Percentiles rank a stretch among this genome's conserved stretches.
These are phyloP conservation scores for Zymoseptoria brevis DNA, from an alignment of 2,329 filamentous ascomycete species.

Conservation along the genomic window DNA sequence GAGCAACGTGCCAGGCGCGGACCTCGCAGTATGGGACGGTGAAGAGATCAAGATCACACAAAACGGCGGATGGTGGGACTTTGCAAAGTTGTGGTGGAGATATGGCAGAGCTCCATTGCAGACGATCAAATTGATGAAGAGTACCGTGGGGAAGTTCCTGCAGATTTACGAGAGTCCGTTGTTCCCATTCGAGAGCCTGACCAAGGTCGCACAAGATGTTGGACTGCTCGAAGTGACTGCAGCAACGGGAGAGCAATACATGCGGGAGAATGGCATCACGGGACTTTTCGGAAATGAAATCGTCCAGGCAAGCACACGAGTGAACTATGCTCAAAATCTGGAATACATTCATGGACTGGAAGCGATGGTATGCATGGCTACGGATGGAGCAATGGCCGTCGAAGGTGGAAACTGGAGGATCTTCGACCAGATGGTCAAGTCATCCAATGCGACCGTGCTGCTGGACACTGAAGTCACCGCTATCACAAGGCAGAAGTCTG, in stretches of 20 bases:
- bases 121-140: conserved; percentile 64
- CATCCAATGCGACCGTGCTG: conserved; percentile 52
- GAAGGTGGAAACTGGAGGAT: conserved; percentile 90
- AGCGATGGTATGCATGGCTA: conserved; percentile 85
- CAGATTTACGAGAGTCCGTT: conserved; percentile 70
- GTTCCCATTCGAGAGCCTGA: conserved; percentile 77
- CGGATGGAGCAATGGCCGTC: conserved; percentile 72
- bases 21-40: conserved; percentile 81
- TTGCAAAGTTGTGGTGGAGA: conserved; percentile 70
- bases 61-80: conserved; percentile 67
- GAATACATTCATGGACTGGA: conserved; percentile 80
- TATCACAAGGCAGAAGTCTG: conserved; percentile 38
- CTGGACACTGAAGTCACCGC: conserved; percentile 61
- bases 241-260: conserved; percentile 64
- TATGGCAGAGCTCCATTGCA: conserved; percentile 74
- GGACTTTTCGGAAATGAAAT: conserved; percentile 67
- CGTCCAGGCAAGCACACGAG: conserved; percentile 81
- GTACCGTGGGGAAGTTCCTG: conserved; percentile 64
- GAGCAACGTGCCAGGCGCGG: conserved; percentile 43
- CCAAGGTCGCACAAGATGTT: conserved; percentile 57
- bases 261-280: conserved; percentile 60
- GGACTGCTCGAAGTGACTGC: conserved; percentile 60
- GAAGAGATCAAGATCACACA: conserved; percentile 61
- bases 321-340: conserved; percentile 91
- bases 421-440: conserved; percentile 70